These are phyloP conservation scores for Arthrobotrys conoides DNA, from an alignment of 2,329 filamentous ascomycete genomes.

Conservation along the genomic window DNA sequence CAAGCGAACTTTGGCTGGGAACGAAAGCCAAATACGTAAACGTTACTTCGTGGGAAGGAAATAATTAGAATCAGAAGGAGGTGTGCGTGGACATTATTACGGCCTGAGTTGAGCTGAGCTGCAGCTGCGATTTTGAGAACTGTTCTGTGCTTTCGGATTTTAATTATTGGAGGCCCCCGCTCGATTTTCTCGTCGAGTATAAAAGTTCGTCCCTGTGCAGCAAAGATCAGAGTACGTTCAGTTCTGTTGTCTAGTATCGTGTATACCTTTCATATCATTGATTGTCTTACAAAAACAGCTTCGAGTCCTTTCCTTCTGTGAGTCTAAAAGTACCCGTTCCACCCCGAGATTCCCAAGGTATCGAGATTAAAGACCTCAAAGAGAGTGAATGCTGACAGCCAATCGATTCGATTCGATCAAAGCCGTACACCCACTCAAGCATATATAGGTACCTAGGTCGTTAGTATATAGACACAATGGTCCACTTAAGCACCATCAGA, in stretches of 20 bases:
- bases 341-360: no score
- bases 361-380: no score
- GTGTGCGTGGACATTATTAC: conserved; percentile 22
- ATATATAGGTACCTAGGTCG: no score
- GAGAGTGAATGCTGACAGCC: no score
- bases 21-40: conserved; percentile 50
- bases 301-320: no score
- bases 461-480: conserved; percentile 14
- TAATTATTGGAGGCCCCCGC: conserved; percentile 27
- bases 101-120: neutral
- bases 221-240: conserved; percentile 2
- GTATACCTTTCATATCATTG: neutral
- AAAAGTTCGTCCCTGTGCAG: conserved; percentile 28
- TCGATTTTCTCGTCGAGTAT: conserved; percentile 24
- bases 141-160: no score
- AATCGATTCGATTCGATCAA: no score
- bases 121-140: conserved; percentile 11
- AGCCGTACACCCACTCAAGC: neutral
- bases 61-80: neutral
- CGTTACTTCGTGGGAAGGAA: conserved; percentile 8
- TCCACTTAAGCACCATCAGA: conserved; percentile 32
- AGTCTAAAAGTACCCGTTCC: no score
- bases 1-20: conserved; percentile 10
- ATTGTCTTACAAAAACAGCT: no score
- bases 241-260: neutral